Evolutionary conservation across 257 asterid genomes (phyloP).

Genomic region (Solanum okadae): DNA sequence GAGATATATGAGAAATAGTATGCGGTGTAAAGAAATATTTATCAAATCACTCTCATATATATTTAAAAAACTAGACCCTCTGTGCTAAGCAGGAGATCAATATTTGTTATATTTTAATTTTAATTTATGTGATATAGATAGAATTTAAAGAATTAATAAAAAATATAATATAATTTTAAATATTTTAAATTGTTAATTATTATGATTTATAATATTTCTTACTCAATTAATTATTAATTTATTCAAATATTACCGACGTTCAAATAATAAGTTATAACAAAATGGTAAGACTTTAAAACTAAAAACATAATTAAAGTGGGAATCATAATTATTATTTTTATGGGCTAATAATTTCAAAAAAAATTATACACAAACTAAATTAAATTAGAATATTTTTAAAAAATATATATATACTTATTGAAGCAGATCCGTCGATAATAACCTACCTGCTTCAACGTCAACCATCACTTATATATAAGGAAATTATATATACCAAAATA

Average conservation of each 20-base stretch:
- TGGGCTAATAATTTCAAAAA: not conserved
- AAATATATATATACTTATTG: no score
- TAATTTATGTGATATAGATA: not conserved
- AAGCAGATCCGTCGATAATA: not conserved
- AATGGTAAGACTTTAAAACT: not conserved
- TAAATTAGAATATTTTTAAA: no score
- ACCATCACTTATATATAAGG: not conserved
- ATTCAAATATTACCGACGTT: no score
- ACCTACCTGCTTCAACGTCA: not conserved
- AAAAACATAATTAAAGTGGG: not conserved
- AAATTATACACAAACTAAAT: not conserved
- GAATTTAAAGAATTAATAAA: no score
- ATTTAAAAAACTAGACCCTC: no score
- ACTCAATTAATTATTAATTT: no score
- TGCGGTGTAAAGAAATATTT: not conserved
- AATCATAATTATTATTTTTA: not conserved
- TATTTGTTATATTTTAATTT: no score
- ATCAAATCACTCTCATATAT: no score
- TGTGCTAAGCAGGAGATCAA: not conserved
- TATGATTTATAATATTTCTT: no score
- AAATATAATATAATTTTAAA: no score
- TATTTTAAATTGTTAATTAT: no score
- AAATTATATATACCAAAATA: no score
- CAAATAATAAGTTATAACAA: not conserved
- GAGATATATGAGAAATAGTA: not conserved